phyloP scores from a whole-genome alignment of 306 rosid species.

The Purshia tridentata region DNA sequence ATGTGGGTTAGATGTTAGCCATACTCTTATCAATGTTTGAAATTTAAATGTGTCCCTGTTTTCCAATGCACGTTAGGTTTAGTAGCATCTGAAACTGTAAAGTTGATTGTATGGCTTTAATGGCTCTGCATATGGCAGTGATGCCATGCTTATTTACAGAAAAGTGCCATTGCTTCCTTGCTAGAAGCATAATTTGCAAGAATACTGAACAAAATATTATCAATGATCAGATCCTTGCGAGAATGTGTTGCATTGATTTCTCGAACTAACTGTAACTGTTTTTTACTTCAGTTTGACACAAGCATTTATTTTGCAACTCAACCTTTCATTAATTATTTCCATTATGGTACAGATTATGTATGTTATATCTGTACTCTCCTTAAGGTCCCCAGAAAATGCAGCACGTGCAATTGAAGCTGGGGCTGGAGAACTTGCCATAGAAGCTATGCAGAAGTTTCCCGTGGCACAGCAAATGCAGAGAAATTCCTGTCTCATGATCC shows the following conservation, averaged over 20 bases:
- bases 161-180: neutral
- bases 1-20: neutral
- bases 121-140: neutral
- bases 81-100: neutral
- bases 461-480: slow-evolving; percentile 85
- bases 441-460: slow-evolving; percentile 81
- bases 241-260: neutral
- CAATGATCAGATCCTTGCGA: neutral
- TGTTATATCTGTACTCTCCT: slow-evolving; percentile 63
- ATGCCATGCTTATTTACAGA: neutral
- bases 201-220: neutral
- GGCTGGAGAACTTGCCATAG: slow-evolving; percentile 87
- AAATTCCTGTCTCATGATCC: slow-evolving; percentile 82
- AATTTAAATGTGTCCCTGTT: neutral
- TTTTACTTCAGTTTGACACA: neutral
- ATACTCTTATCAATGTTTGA: neutral
- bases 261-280: neutral
- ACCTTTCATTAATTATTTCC: neutral
- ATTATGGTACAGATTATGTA: slow-evolving; percentile 62
- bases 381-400: slow-evolving; percentile 88
- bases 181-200: neutral
- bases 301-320: neutral
- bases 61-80: neutral
- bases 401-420: slow-evolving; percentile 92
- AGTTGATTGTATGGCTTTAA: neutral